Conservation (phyloP, 1,284 basidiomycete species). For the Amylostereum chailletii region DNA sequence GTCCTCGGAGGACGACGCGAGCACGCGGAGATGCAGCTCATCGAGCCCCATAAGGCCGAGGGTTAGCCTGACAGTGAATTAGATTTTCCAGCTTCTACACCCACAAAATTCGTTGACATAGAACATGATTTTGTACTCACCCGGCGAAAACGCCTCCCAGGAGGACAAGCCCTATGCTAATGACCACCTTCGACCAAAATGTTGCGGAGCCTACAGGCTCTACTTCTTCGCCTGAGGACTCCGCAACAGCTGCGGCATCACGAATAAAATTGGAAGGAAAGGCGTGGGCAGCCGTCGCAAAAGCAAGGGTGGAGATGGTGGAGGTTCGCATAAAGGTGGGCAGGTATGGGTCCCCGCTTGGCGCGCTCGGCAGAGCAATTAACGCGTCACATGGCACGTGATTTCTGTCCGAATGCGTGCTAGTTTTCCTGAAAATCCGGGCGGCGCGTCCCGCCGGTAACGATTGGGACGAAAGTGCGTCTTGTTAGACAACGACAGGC, state of each 20-base stretch:
- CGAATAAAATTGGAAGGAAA: conserved; percentile 2
- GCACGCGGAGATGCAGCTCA: conserved; percentile 83
- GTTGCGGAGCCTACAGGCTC: conserved; percentile 32
- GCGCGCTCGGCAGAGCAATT: not conserved
- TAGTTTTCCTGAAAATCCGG: not conserved
- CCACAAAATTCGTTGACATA: not conserved
- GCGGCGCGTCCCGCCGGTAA: not conserved
- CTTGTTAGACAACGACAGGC: not conserved
- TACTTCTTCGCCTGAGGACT: conserved; percentile 10
- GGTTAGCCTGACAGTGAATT: conserved; percentile 46
- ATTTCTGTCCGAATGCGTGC: no score
- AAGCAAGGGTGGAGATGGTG: not conserved
- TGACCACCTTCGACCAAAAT: conserved; percentile 63
- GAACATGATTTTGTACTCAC: conserved; percentile 31
- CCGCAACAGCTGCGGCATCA: not conserved
- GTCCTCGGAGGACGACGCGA: conserved; percentile 75
- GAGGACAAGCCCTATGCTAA: conserved; percentile 64
- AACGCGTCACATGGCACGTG: no score
- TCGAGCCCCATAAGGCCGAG: conserved; percentile 94
- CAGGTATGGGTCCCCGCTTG: not conserved
- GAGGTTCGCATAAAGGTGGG: not conserved
- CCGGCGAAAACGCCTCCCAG: conserved; percentile 82
- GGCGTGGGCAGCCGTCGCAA: conserved; percentile 1
- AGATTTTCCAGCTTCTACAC: not conserved
- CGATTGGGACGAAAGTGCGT: not conserved